Base-by-base conservation (phyloP, 176 grass and related monocot genomes). In the Avena eriantha region DNA sequence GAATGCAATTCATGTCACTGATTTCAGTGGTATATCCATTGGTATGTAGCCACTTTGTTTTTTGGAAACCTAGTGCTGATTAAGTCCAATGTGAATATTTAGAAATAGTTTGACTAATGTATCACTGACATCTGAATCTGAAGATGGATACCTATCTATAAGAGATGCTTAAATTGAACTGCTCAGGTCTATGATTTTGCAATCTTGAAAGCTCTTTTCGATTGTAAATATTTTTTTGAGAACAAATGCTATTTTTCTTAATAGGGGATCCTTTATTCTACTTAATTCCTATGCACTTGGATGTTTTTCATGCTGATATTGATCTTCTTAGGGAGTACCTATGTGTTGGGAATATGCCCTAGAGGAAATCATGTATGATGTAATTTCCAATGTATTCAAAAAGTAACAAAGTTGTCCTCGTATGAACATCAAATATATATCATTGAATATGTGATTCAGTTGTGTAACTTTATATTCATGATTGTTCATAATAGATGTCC, bases 281-380 rank as follows among this genome's bases (percentile, higher is more conserved):
- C 79, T 67, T 98, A 56, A 98, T 98, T 93, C 97, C 94, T 0
- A 80, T 98, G 81, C 93, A 96, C 64, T 70, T 98, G 47, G 97
- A 98, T 92, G 80, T 96, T 90, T 94, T 98, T 56, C 90, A 89
- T 48, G 92, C 92, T 88, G 92, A 96, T 72, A 77, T 18, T n/a
- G 84, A 63, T 81, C 88, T 99, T 77, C 90, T 99, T 33, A 89
- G 87, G 89, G 86, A 91, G 13, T 91, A 96, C 82, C 77, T 99
- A 49, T 24, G 16, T 29, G 29, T 29, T 29, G 29, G 29, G 29
- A 29, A 29, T 29, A 29, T 29, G 29, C 29, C 29, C 29, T 29
- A 29, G 29, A 29, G 29, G 29, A 1, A 29, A 29, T 29, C 29
- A 29, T 29, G 29, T 29, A 29, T 29, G 29, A 29, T 29, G 29